phyloP scores from a whole-genome alignment of 2,329 filamentous ascomycete genomes.

The Microdochium bolleyi region DNA sequence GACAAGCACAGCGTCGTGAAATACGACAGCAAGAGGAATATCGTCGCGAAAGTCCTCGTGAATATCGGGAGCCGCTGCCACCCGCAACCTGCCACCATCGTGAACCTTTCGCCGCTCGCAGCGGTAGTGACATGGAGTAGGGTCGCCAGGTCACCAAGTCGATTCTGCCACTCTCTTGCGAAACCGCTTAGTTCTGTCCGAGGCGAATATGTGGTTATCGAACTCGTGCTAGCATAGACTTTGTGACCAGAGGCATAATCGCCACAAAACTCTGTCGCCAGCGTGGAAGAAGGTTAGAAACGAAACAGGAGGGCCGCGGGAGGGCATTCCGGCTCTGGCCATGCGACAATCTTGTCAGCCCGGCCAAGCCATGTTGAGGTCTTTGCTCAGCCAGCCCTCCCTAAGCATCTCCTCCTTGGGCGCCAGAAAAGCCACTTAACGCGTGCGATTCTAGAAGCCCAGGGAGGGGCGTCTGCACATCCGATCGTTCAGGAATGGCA shows the following conservation, averaged over 20 bases:
- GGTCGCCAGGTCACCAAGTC: not conserved
- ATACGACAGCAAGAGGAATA: conserved; percentile 7
- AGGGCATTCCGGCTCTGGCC: not conserved
- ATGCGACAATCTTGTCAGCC: not conserved
- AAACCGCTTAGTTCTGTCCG: not conserved
- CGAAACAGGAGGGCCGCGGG: not conserved
- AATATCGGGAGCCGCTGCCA: conserved; percentile 1
- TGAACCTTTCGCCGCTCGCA: not conserved
- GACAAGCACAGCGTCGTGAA: not conserved
- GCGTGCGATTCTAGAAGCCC: not conserved
- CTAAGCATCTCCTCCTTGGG: not conserved
- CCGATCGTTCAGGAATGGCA: not conserved
- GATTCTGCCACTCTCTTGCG: not conserved
- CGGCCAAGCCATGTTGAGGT: not conserved
- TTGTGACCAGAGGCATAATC: not conserved
- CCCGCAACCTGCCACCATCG: not conserved
- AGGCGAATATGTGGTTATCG: no score
- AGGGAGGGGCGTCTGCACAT: not conserved
- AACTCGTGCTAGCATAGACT: no score
- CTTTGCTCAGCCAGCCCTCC: not conserved
- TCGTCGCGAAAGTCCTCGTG: conserved; percentile 17
- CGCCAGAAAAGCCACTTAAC: not conserved
- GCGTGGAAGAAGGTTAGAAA: not conserved
- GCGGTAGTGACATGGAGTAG: not conserved
- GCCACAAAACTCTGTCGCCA: not conserved